phyloP scores from a whole-genome alignment of 192 early-diverging fungal genomes.

The Rhizophagus clarus region DNA sequence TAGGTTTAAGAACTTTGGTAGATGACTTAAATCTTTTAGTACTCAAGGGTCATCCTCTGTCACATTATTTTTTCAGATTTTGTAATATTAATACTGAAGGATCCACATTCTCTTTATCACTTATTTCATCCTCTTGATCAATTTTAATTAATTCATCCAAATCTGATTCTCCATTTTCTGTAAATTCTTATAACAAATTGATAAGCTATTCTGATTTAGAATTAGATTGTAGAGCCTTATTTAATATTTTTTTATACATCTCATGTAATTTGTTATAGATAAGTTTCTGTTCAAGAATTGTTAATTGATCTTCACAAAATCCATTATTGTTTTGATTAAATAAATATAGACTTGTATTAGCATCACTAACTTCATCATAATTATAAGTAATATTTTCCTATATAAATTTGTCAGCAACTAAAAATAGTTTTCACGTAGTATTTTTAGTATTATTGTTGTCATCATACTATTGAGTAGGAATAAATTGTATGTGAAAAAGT shows the following conservation, averaged over 20 bases:
- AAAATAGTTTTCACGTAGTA: too few relatives aligned
- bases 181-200: too few relatives aligned
- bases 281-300: constrained; percentile 4
- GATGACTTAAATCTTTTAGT: constrained; percentile 6
- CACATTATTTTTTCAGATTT: not conserved
- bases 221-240: not conserved
- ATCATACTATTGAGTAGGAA: too few relatives aligned
- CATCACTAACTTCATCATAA: not conserved
- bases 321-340: not conserved
- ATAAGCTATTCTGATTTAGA: not conserved
- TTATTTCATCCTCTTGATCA: too few relatives aligned
- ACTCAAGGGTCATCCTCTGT: not conserved
- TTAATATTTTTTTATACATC: not conserved
- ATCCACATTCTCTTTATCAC: too few relatives aligned
- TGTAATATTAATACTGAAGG: not conserved
- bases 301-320: not conserved
- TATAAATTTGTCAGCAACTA: too few relatives aligned
- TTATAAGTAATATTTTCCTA: not conserved
- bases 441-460: too few relatives aligned
- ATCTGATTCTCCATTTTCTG: too few relatives aligned
- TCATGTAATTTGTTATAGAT: not conserved
- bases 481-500: too few relatives aligned
- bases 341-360: not conserved
- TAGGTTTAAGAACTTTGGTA: not conserved
- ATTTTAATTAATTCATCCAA: too few relatives aligned